Evolutionary conservation across 352 stramenopile species (phyloP).

Genomic region (Saprolegnia diclina): DNA sequence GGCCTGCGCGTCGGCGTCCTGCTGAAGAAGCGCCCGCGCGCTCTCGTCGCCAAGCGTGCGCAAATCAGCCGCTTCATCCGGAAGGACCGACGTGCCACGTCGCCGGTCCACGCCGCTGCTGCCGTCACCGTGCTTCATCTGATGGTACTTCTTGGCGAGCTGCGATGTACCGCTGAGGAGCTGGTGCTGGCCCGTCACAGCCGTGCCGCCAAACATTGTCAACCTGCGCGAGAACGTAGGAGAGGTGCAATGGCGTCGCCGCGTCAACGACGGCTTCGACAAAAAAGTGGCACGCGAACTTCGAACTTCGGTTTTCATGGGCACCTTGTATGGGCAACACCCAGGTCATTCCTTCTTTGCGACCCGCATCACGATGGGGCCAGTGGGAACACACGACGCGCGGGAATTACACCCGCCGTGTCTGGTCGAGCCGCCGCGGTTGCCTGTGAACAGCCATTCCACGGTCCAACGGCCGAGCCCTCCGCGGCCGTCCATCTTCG

Average conservation of each 20-base stretch:
- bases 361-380: not conserved
- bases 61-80: not conserved
- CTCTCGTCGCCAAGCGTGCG: not conserved
- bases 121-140: not conserved
- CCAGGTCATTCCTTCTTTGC: too few relatives aligned
- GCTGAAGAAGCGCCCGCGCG: not conserved
- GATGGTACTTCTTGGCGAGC: constrained; percentile 7
- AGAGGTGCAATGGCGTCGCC: not conserved
- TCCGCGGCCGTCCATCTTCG: too few relatives aligned
- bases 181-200: not conserved
- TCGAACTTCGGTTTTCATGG: constrained; percentile 2
- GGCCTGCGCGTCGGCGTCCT: not conserved
- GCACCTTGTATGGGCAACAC: too few relatives aligned
- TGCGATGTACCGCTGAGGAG: not conserved
- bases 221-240: not conserved
- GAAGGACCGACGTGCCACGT: not conserved
- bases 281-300: not conserved
- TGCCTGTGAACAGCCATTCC: too few relatives aligned
- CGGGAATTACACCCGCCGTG: not conserved
- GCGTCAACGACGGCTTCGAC: not conserved
- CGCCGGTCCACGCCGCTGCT: not conserved
- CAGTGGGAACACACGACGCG: not conserved
- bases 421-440: not conserved
- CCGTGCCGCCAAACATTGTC: not conserved
- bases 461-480: too few relatives aligned